A percentile compares a stretch with the other conserved stretches of the same genome.
phyloP scores from a whole-genome alignment of 306 rosid species.

The Quercus aquifolioides region DNA sequence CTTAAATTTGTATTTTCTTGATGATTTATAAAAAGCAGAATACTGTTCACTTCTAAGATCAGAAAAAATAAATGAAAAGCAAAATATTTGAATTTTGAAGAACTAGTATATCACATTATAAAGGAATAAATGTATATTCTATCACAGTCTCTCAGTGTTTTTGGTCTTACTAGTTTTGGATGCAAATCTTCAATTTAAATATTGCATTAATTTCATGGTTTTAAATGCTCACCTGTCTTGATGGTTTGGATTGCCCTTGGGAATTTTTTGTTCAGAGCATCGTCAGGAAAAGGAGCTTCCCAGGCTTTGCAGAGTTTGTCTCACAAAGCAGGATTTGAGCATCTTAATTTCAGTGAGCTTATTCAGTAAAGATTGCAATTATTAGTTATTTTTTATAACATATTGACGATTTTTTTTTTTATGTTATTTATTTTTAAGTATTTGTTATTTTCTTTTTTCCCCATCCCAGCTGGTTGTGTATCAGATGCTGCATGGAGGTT shows the following conservation, averaged over 20 bases:
- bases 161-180: too few relatives aligned
- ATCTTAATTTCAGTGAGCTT: constrained; percentile 64
- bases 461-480: constrained; percentile 40
- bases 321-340: constrained; percentile 52
- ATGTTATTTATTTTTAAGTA: background rate
- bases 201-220: background rate
- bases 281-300: constrained; percentile 76
- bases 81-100: too few relatives aligned
- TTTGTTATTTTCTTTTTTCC: too few relatives aligned
- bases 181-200: background rate
- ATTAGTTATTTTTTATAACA: constrained; percentile 12
- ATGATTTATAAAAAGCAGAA: too few relatives aligned
- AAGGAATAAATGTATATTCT: background rate
- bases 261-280: constrained; percentile 54
- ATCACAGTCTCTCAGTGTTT: background rate
- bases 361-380: constrained; percentile 3
- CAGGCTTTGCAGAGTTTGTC: constrained; percentile 82
- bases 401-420: constrained; percentile 1
- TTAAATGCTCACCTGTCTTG: background rate
- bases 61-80: too few relatives aligned
- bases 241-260: constrained; percentile 9
- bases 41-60: too few relatives aligned
- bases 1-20: too few relatives aligned
- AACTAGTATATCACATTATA: too few relatives aligned
- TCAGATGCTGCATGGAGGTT: constrained; percentile 71